These are phyloP conservation scores for Thermoascus crustaceus DNA, from an alignment of 2,329 filamentous ascomycete species.

Conservation along the genomic window DNA sequence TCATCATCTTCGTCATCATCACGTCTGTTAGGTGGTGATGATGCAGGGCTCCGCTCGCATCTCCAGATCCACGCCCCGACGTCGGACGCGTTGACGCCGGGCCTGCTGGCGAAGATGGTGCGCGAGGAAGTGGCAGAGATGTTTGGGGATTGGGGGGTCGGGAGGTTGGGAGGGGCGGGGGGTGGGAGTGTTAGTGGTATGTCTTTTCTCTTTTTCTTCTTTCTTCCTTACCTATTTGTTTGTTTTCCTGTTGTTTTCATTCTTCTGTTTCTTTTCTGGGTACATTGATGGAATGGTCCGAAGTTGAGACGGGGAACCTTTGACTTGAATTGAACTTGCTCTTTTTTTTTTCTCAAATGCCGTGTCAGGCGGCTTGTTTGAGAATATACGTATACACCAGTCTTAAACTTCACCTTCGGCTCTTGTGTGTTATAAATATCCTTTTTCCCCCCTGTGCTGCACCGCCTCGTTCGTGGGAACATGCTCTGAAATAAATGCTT, in stretches of 20 bases:
- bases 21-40: constrained; percentile 22
- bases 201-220: constrained; percentile 10
- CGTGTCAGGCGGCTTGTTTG: no score
- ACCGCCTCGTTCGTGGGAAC: no score
- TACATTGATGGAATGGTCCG: not conserved
- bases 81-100: constrained; percentile 59
- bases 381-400: no score
- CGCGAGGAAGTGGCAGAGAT: constrained; percentile 61
- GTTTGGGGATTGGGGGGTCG: constrained; percentile 80
- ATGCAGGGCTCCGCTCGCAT: constrained; percentile 45
- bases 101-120: constrained; percentile 60
- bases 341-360: no score
- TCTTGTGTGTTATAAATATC: no score
- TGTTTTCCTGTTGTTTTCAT: not conserved
- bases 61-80: constrained; percentile 74
- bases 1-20: constrained; percentile 7
- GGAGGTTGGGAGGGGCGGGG: constrained; percentile 52
- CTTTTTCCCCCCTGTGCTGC: no score
- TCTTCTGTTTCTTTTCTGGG: not conserved
- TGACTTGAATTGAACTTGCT: no score
- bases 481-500: no score
- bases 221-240: not conserved
- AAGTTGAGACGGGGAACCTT: no score
- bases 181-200: constrained; percentile 61
- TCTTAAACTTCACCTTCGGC: no score